Evolutionary conservation across 176 grass and related monocot species (phyloP).

Genomic region (Eleusine indica): DNA sequence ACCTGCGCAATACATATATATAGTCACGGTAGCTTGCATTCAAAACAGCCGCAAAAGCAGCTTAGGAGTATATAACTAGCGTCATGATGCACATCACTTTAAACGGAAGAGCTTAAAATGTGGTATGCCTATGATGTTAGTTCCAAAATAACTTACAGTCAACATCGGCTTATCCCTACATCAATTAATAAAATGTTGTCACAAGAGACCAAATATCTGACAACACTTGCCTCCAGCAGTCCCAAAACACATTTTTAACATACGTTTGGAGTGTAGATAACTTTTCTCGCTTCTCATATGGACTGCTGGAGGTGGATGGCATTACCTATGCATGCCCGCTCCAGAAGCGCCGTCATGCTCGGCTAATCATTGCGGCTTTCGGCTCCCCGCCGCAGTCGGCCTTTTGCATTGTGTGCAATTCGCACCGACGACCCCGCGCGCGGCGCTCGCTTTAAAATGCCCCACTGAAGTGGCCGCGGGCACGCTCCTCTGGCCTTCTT

Average conservation of each 20-base stretch:
- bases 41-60: not conserved
- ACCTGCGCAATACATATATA: not conserved
- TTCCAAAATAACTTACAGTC: not conserved
- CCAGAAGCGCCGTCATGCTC: not conserved
- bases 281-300: not conserved
- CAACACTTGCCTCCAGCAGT: not conserved
- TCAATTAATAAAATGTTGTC: not conserved
- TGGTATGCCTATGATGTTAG: not conserved
- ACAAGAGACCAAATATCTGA: not conserved
- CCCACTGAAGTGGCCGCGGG: not conserved
- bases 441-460: constrained; percentile 21
- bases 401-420: not conserved
- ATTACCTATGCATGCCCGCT: not conserved
- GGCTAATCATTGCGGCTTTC: constrained; percentile 44
- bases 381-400: constrained; percentile 7
- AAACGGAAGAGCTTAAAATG: not conserved
- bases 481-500: not conserved
- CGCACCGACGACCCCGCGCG: constrained; percentile 11
- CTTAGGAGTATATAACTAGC: not conserved
- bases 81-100: not conserved
- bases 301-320: not conserved
- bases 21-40: not conserved
- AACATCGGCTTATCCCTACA: no score
- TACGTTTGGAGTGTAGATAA: not conserved
- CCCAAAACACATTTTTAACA: not conserved